Evolutionary conservation across 2,329 filamentous ascomycete species (phyloP).

Genomic region (Apiospora rasikravindrae): DNA sequence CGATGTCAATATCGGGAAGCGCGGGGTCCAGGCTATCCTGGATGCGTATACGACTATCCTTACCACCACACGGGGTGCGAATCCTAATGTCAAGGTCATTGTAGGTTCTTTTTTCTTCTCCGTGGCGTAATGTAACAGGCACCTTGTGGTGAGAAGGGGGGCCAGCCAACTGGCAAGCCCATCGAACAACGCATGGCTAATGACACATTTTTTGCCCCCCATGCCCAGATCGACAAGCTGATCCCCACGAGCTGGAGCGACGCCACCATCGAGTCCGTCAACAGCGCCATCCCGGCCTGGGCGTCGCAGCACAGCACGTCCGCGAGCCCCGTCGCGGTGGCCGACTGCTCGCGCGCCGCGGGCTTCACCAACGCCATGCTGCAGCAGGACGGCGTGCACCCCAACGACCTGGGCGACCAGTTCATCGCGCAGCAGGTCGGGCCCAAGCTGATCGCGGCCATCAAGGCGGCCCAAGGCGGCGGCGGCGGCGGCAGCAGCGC

Average conservation of each 20-base stretch:
- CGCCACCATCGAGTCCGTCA: slow-evolving; percentile 39
- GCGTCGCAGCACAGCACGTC: slow-evolving; percentile 4
- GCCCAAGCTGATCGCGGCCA: slow-evolving; percentile 38
- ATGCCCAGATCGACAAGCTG: slow-evolving; percentile 44
- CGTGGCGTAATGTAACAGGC: background rate
- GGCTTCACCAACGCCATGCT: slow-evolving; percentile 34
- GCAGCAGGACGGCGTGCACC: slow-evolving; percentile 45
- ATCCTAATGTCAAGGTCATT: slow-evolving; percentile 47
- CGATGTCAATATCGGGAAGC: slow-evolving; percentile 41
- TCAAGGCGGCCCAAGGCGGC: slow-evolving; percentile 26
- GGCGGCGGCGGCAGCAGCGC: background rate
- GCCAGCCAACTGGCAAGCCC: too few species aligned
- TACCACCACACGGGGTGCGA: slow-evolving; percentile 41
- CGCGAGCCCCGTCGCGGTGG: slow-evolving; percentile 20
- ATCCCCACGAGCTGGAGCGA: slow-evolving; percentile 43
- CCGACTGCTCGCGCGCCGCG: slow-evolving; percentile 31
- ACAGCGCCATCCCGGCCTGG: slow-evolving; percentile 40
- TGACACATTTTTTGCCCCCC: background rate
- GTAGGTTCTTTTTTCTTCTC: slow-evolving; percentile 29
- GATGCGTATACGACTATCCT: slow-evolving; percentile 48
- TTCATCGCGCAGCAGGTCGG: slow-evolving; percentile 40
- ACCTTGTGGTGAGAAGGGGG: too few species aligned
- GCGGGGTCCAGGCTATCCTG: slow-evolving; percentile 41
- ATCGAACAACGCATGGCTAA: too few species aligned
- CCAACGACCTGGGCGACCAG: slow-evolving; percentile 40